Evolutionary conservation across 768 basidiomycete genomes (phyloP).

Genomic region (Lactifluus echinatus): DNA sequence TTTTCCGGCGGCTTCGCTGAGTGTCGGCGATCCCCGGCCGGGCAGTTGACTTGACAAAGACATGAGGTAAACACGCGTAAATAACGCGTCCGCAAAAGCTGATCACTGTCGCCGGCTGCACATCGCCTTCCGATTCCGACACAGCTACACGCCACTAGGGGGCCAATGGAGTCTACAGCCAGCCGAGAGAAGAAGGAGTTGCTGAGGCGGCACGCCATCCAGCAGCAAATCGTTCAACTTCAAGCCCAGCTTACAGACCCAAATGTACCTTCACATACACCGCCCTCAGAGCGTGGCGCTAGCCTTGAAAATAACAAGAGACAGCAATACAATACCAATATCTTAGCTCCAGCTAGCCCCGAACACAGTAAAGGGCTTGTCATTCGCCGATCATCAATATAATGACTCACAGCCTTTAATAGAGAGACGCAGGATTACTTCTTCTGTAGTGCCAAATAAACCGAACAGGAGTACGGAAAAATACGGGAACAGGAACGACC

Average conservation of each 20-base stretch:
- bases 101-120: too few relatives aligned
- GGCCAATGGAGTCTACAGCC: conserved; percentile 58
- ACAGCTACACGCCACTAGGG: background rate
- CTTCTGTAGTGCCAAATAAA: background rate
- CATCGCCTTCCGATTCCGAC: background rate
- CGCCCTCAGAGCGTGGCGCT: conserved; percentile 20
- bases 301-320: conserved; percentile 37
- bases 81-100: conserved; percentile 24
- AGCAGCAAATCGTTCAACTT: conserved; percentile 45
- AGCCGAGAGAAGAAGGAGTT: conserved; percentile 33
- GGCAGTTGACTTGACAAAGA: background rate
- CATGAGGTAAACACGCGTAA: conserved; percentile 21
- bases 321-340: conserved; percentile 32
- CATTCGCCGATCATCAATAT: background rate
- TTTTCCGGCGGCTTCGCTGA: conserved; percentile 14
- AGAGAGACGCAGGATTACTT: conserved; percentile 40
- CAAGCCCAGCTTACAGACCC: conserved; percentile 44
- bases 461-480: background rate
- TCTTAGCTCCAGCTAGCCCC: conserved; percentile 50
- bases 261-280: conserved; percentile 20
- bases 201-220: conserved; percentile 40
- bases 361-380: conserved; percentile 50
- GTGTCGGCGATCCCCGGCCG: conserved; percentile 10
- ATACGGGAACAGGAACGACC: background rate
- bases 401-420: background rate